Evolutionary conservation across 2,329 filamentous ascomycete genomes (phyloP).

Genomic region (Colletotrichum nymphaeae): DNA sequence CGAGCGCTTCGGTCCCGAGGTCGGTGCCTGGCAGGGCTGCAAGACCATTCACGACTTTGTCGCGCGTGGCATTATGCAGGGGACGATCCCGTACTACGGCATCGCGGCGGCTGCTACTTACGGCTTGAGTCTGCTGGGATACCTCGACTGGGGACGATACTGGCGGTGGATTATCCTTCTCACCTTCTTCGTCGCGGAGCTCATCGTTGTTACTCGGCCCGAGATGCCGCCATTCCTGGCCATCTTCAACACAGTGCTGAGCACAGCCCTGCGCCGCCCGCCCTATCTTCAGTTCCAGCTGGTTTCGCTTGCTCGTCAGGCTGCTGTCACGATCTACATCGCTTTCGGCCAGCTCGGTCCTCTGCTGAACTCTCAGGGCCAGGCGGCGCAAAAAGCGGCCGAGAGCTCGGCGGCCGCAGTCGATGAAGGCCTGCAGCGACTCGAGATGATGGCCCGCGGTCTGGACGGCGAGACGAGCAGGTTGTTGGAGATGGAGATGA

Average conservation of each 20-base stretch:
- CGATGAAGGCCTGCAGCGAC: conserved; percentile 67
- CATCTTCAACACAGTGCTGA: conserved; percentile 58
- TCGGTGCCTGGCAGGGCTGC: conserved; percentile 74
- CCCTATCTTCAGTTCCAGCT: conserved; percentile 88
- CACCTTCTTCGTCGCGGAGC: conserved; percentile 66
- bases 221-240: conserved; percentile 56
- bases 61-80: conserved; percentile 69
- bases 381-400: conserved; percentile 41
- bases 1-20: conserved; percentile 84
- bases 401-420: conserved; percentile 40
- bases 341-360: conserved; percentile 86
- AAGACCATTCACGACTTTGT: conserved; percentile 80
- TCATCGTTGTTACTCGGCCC: conserved; percentile 66
- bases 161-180: conserved; percentile 72
- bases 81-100: conserved; percentile 70
- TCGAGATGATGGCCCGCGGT: conserved; percentile 69
- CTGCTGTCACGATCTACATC: conserved; percentile 83
- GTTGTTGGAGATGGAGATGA: conserved; percentile 81
- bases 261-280: conserved; percentile 55
- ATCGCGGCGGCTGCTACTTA: conserved; percentile 69
- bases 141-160: conserved; percentile 74
- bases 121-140: conserved; percentile 71
- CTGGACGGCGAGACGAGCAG: conserved; percentile 77
- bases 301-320: conserved; percentile 78
- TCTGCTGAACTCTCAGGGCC: conserved; percentile 60